These are phyloP conservation scores for Daedaleopsis sinensis DNA, from an alignment of 768 basidiomycete species.

Conservation along the genomic window DNA sequence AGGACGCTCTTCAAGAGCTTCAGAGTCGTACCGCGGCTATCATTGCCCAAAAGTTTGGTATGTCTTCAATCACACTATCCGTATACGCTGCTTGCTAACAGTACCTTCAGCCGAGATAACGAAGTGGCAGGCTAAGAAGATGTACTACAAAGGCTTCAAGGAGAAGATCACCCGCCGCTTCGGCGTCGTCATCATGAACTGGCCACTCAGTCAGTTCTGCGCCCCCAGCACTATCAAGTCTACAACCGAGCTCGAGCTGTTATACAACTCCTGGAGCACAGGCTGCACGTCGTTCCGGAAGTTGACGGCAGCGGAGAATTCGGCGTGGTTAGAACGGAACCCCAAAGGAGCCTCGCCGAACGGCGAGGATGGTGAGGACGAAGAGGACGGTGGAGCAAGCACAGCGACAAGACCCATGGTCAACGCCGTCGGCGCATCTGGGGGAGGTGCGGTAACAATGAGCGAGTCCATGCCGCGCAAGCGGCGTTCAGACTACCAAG, in stretches of 20 bases:
- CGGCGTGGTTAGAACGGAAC: not conserved
- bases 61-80: not conserved
- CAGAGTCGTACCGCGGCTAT: not conserved
- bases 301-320: not conserved
- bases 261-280: slow-evolving; percentile 23
- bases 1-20: not conserved
- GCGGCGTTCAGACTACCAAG: not conserved
- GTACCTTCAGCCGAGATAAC: not conserved
- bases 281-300: slow-evolving; percentile 21
- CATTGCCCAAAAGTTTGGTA: not conserved
- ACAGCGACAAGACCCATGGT: not conserved
- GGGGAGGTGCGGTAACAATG: not conserved
- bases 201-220: slow-evolving; percentile 26
- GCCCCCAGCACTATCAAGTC: slow-evolving; percentile 19
- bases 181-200: slow-evolving; percentile 21
- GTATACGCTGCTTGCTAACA: not conserved
- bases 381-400: not conserved
- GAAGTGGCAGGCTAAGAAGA: slow-evolving; percentile 1
- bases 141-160: slow-evolving; percentile 26
- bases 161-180: slow-evolving; percentile 20
- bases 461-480: not conserved
- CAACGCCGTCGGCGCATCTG: not conserved
- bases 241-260: slow-evolving; percentile 16
- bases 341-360: not conserved
- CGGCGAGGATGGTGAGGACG: not conserved